phyloP scores from a whole-genome alignment of 176 grass and related monocot genomes.

The Rhynchospora tenuis region DNA sequence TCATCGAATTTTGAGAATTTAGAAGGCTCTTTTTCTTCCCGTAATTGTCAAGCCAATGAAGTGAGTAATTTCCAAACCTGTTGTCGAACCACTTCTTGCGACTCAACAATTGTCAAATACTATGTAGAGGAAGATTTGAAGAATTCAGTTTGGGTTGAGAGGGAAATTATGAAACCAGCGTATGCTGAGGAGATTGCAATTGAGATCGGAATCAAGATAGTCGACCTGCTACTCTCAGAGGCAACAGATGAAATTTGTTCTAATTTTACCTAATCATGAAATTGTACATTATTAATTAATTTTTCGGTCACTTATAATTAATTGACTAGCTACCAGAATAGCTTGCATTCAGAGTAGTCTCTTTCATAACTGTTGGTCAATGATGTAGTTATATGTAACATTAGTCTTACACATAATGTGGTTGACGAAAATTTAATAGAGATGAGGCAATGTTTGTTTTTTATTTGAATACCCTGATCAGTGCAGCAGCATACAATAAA shows the following conservation, averaged over 20 bases:
- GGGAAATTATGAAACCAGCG: conserved; percentile 5
- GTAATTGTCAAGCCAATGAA: background rate
- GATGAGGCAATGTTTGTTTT: background rate
- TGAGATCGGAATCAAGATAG: conserved; percentile 1
- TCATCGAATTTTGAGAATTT: conserved; percentile 5
- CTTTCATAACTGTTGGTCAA: background rate
- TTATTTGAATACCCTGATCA: no score
- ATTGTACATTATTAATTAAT: conserved; percentile 6
- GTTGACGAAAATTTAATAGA: background rate
- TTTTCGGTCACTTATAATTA: background rate
- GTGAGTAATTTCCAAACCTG: background rate
- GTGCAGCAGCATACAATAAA: no score
- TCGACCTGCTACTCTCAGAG: background rate
- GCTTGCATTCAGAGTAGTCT: background rate
- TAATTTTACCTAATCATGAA: conserved; percentile 11
- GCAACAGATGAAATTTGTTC: conserved; percentile 16
- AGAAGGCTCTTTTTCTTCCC: background rate
- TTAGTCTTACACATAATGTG: background rate
- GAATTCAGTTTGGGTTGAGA: conserved; percentile 21
- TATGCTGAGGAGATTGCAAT: background rate
- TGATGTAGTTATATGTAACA: background rate
- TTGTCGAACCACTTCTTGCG: background rate
- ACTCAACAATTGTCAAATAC: background rate
- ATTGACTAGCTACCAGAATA: background rate
- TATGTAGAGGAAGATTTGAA: conserved; percentile 22